Evolutionary conservation across 139 green algal genomes (phyloP).

Genomic region (Ettlia oleoabundans): DNA sequence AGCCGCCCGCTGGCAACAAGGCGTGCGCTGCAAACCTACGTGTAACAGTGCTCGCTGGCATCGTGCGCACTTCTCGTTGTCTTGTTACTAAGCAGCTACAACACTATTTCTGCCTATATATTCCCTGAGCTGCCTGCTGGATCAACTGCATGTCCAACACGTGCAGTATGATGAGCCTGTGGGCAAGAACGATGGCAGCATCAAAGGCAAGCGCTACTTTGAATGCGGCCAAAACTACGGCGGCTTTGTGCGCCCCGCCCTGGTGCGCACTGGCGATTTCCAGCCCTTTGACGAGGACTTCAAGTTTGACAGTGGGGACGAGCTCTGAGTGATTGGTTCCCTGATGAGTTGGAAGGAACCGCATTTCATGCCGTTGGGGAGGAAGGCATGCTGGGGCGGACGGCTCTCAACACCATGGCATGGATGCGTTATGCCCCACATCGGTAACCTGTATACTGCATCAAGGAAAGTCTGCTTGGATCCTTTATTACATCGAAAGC

Average conservation of each 20-base stretch:
- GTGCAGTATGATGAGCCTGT: slow-evolving; percentile 96
- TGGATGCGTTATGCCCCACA: too few relatives aligned
- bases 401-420: too few relatives aligned
- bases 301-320: slow-evolving; percentile 73
- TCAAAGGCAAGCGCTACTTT: slow-evolving; percentile 86
- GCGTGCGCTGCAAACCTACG: background rate
- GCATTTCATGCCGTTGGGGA: too few relatives aligned
- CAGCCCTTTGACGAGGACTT: slow-evolving; percentile 86
- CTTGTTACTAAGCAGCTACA: too few relatives aligned
- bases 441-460: too few relatives aligned
- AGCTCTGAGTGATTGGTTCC: slow-evolving; percentile 73
- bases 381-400: too few relatives aligned
- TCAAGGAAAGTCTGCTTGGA: too few relatives aligned
- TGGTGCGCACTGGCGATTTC: slow-evolving; percentile 86
- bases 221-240: slow-evolving; percentile 73
- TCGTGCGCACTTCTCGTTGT: too few relatives aligned
- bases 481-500: too few relatives aligned
- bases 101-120: too few relatives aligned
- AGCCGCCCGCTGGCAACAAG: background rate
- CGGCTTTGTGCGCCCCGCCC: slow-evolving; percentile 84
- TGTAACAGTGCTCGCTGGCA: background rate
- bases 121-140: too few relatives aligned
- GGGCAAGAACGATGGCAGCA: slow-evolving; percentile 94
- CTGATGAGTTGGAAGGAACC: slow-evolving; percentile 1
- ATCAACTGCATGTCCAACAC: background rate